phyloP scores from a whole-genome alignment of 768 basidiomycete genomes.

The Royoungia palumana region DNA sequence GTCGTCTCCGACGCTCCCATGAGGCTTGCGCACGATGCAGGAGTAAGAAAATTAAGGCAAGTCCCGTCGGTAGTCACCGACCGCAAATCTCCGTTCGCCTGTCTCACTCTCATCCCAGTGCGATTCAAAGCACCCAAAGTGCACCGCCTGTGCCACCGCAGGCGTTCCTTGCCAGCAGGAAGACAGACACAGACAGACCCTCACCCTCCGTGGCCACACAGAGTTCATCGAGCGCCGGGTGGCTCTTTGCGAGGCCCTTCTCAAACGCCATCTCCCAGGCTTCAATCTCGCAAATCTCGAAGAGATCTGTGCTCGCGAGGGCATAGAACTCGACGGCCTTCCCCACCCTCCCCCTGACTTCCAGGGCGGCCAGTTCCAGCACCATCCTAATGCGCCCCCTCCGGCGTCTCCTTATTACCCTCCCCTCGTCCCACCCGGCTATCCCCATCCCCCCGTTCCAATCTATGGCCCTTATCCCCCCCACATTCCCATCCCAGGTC shows the following conservation, averaged over 20 bases:
- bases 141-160: conserved; percentile 79
- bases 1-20: conserved; percentile 82
- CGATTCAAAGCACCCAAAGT: conserved; percentile 87
- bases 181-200: conserved; percentile 81
- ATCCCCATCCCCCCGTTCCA: conserved; percentile 41
- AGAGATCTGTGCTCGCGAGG: conserved; percentile 59
- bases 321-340: conserved; percentile 47
- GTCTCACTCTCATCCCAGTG: conserved; percentile 54
- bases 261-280: conserved; percentile 67
- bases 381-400: conserved; percentile 22
- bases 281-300: conserved; percentile 69
- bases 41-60: conserved; percentile 94
- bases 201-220: conserved; percentile 80
- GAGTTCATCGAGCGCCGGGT: conserved; percentile 81
- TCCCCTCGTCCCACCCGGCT: conserved; percentile 41
- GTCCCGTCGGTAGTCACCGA: conserved; percentile 67
- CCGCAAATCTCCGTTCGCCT: conserved; percentile 74
- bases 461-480: conserved; percentile 45
- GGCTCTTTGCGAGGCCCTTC: conserved; percentile 71
- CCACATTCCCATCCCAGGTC: conserved; percentile 39
- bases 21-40: conserved; percentile 92
- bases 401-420: conserved; percentile 32
- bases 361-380: conserved; percentile 35
- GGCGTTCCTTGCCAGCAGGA: conserved; percentile 82
- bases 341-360: conserved; percentile 28